A percentile compares a stretch with the other conserved stretches of the same genome.
These are phyloP conservation scores for Crataegus laevigata DNA, from an alignment of 306 rosid species.

Conservation along the genomic window DNA sequence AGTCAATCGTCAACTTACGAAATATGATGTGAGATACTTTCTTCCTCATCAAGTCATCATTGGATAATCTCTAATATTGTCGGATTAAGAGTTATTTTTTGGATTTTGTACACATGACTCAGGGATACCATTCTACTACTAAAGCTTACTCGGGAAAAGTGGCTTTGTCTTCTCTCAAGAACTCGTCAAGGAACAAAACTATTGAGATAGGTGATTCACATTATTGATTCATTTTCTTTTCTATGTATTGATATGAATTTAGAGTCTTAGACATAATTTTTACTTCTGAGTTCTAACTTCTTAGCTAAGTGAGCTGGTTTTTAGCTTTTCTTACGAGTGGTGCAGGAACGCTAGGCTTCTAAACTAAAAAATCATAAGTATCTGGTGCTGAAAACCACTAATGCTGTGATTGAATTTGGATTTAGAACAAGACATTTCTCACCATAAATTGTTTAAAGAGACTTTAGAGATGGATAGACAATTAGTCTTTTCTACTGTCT, in stretches of 20 bases:
- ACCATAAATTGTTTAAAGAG: not conserved
- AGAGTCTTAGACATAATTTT: not conserved
- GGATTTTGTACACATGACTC: conserved; percentile 17
- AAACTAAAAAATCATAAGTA: not conserved
- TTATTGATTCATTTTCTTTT: conserved; percentile 9
- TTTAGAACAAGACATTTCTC: not conserved
- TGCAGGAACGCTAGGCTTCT: not conserved
- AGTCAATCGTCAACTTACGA: conserved; percentile 34
- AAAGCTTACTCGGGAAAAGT: conserved; percentile 73
- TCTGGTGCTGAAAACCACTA: not conserved
- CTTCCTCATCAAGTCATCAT: conserved; percentile 2
- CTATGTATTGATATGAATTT: too few species aligned
- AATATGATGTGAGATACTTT: conserved; percentile 48
- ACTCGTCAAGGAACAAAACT: conserved; percentile 72
- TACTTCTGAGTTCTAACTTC: not conserved
- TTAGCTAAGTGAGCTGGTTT: not conserved
- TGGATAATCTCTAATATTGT: conserved; percentile 3
- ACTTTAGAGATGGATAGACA: not conserved
- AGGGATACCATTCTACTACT: conserved; percentile 62
- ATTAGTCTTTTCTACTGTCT: not conserved
- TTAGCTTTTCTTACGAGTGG: not conserved
- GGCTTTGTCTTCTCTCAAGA: conserved; percentile 52
- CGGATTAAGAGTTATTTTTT: conserved; percentile 1
- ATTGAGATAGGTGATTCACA: conserved; percentile 62
- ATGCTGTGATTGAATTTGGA: not conserved